phyloP scores from a whole-genome alignment of 345 rosid species.

The Garcia nutans region DNA sequence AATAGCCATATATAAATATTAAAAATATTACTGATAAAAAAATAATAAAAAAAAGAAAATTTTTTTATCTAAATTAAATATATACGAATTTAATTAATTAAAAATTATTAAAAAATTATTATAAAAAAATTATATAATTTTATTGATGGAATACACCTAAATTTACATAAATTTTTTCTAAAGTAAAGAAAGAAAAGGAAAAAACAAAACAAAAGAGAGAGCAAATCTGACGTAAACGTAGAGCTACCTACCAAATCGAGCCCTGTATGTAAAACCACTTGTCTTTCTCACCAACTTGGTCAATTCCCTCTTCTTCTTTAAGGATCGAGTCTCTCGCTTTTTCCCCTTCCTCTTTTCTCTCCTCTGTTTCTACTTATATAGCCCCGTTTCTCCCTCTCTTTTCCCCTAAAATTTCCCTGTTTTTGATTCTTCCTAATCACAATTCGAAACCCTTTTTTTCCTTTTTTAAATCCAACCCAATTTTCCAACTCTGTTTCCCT shows the following conservation, averaged over 20 bases:
- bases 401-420: not conserved
- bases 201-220: constrained; percentile 20
- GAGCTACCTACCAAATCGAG: constrained; percentile 61
- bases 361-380: not conserved
- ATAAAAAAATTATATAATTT: no score
- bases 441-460: not conserved
- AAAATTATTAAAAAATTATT: no score
- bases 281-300: constrained; percentile 57
- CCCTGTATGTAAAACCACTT: constrained; percentile 46
- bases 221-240: constrained; percentile 40
- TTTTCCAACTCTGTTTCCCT: no score
- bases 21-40: no score
- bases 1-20: no score
- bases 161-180: no score
- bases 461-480: no score
- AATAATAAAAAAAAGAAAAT: no score
- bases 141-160: no score
- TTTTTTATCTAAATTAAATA: no score
- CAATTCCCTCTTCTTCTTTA: constrained; percentile 24
- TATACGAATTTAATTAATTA: no score
- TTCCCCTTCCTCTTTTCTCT: constrained; percentile 4
- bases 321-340: constrained; percentile 23
- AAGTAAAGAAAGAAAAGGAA: not conserved
- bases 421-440: not conserved
- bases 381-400: not conserved